A percentile compares a stretch with the other conserved stretches of the same genome.
These are phyloP conservation scores for Colletotrichum plurivorum DNA, from an alignment of 2,329 filamentous ascomycete species.

Conservation along the genomic window DNA sequence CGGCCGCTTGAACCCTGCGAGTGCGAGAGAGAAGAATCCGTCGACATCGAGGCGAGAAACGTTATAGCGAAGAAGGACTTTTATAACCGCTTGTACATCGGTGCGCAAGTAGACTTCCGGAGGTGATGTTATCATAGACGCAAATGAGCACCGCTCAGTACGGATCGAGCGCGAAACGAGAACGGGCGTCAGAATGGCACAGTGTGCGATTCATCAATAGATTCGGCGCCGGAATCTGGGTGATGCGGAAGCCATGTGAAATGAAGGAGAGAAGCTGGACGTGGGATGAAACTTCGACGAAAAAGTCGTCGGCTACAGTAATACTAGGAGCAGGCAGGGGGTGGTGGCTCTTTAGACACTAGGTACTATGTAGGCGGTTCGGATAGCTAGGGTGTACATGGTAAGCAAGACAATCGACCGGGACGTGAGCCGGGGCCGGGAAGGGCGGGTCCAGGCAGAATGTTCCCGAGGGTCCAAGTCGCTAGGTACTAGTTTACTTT, in stretches of 20 bases:
- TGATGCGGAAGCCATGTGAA: neutral
- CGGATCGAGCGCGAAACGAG: conserved; percentile 11
- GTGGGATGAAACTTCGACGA: neutral
- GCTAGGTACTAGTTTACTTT: too few species aligned
- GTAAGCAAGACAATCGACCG: conserved; percentile 9
- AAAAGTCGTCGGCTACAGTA: neutral
- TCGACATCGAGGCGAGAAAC: conserved; percentile 43
- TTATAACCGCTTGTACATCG: conserved; percentile 22
- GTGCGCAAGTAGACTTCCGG: neutral
- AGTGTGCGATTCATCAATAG: conserved; percentile 31
- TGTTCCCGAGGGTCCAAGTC: neutral
- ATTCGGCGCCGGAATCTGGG: neutral
- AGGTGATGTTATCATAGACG: neutral
- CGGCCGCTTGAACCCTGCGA: conserved; percentile 42
- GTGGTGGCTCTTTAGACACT: conserved; percentile 21
- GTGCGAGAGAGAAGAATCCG: conserved; percentile 47
- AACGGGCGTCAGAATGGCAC: neutral
- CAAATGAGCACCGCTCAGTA: neutral
- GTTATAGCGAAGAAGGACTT: neutral
- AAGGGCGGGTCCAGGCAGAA: conserved; percentile 25
- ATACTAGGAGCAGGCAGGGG: neutral
- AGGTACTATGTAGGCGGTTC: too few species aligned
- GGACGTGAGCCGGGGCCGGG: conserved; percentile 25
- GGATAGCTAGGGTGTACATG: neutral
- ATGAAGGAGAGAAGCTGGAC: neutral